Conservation (phyloP, 164 flowering plant genomes). For the Santalum album region DNA sequence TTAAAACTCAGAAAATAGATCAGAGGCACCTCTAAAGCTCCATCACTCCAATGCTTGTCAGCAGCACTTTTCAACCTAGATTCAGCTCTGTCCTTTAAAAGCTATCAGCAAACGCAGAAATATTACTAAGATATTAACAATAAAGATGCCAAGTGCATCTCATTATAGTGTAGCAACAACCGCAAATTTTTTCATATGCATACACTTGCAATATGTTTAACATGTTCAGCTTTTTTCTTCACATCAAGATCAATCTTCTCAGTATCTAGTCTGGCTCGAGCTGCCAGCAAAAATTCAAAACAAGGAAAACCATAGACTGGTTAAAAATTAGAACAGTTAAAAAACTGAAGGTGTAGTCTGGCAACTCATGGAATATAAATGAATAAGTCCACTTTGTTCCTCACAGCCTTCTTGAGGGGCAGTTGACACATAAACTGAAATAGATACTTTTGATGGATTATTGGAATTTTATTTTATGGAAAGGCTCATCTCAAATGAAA, state of each 20-base stretch:
- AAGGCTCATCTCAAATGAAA: no score
- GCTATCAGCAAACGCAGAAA: conserved; percentile 27
- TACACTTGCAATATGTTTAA: conserved; percentile 73
- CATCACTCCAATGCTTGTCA: conserved; percentile 94
- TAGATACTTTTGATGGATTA: no score
- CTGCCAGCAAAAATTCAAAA: conserved; percentile 22
- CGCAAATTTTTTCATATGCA: conserved; percentile 5
- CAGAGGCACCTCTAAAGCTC: conserved; percentile 73
- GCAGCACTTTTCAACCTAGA: conserved; percentile 73
- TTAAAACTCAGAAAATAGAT: not conserved
- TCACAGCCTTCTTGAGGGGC: no score
- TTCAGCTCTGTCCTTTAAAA: conserved; percentile 66
- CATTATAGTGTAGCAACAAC: not conserved
- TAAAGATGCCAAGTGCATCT: not conserved
- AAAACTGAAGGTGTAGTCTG: no score
- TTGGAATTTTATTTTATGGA: no score
- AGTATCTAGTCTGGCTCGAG: conserved; percentile 91
- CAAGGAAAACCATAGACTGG: not conserved
- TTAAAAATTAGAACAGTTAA: not conserved
- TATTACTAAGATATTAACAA: not conserved
- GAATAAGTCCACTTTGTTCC: no score
- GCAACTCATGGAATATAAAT: no score
- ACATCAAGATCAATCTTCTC: conserved; percentile 78
- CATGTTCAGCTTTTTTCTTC: conserved; percentile 75
- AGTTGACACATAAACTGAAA: no score